These are phyloP conservation scores for Fusarium sp. DNA, from an alignment of 2,329 filamentous ascomycete species.

Conservation along the genomic window DNA sequence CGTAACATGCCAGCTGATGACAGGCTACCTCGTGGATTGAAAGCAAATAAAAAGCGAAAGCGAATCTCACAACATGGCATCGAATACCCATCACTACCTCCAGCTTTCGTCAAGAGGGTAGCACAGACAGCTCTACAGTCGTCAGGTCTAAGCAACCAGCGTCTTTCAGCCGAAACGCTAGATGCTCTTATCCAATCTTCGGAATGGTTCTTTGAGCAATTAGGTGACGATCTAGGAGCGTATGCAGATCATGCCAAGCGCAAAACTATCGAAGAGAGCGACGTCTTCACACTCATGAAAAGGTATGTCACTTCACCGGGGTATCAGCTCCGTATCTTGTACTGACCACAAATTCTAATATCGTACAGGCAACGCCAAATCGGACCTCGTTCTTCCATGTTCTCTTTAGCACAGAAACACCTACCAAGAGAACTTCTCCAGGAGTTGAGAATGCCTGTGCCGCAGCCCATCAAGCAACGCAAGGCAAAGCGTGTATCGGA, in stretches of 20 bases:
- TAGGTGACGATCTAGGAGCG: slow-evolving; percentile 80
- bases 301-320: slow-evolving; percentile 66
- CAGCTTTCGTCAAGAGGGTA: slow-evolving; percentile 77
- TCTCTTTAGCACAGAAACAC: slow-evolving; percentile 85
- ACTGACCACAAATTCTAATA: slow-evolving; percentile 46
- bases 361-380: slow-evolving; percentile 79
- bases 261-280: slow-evolving; percentile 86
- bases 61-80: slow-evolving; percentile 75
- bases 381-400: slow-evolving; percentile 76
- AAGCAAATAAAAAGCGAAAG: slow-evolving; percentile 53
- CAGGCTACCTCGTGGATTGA: slow-evolving; percentile 29
- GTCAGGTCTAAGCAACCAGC: slow-evolving; percentile 72
- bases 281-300: slow-evolving; percentile 84
- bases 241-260: slow-evolving; percentile 86
- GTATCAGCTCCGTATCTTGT: slow-evolving; percentile 39
- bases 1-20: slow-evolving; percentile 19
- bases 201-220: slow-evolving; percentile 93
- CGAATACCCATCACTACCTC: slow-evolving; percentile 79
- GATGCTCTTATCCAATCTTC: slow-evolving; percentile 81
- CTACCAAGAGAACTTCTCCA: slow-evolving; percentile 85
- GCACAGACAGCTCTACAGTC: slow-evolving; percentile 77
- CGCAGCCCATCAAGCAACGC: slow-evolving; percentile 61
- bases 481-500: slow-evolving; percentile 49
- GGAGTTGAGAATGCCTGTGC: slow-evolving; percentile 78
- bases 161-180: slow-evolving; percentile 78